Conservation (phyloP, 306 rosid genomes). For the Lithocarpus polystachyus region DNA sequence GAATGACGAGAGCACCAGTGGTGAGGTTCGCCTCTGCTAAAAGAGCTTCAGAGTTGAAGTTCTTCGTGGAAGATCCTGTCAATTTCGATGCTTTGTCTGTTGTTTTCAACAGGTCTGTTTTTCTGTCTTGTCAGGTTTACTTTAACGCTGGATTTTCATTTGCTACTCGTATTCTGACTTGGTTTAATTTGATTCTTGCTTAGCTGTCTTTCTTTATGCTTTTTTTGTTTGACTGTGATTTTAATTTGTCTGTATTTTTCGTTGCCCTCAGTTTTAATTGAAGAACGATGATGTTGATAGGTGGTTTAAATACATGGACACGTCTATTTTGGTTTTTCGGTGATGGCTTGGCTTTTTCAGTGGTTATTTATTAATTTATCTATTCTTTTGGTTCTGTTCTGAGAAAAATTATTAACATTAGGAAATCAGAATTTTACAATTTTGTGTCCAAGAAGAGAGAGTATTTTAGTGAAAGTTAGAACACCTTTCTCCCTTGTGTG, state of each 20-base stretch:
- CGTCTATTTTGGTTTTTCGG: background rate
- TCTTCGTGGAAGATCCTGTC: slow-evolving; percentile 64
- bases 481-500: background rate
- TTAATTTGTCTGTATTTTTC: background rate
- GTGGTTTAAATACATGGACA: background rate
- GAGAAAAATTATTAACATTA: background rate
- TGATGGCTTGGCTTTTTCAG: background rate
- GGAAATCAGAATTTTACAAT: no score
- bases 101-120: slow-evolving; percentile 58
- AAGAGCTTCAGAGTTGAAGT: slow-evolving; percentile 77
- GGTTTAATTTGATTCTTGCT: background rate
- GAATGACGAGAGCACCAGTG: slow-evolving; percentile 88
- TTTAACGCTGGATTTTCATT: background rate
- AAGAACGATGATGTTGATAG: background rate
- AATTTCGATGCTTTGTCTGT: slow-evolving; percentile 55
- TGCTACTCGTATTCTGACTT: background rate
- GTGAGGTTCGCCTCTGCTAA: slow-evolving; percentile 64
- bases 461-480: no score
- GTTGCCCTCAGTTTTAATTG: background rate
- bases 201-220: background rate
- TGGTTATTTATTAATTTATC: background rate
- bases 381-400: background rate
- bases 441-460: no score
- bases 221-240: background rate
- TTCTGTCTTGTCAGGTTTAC: no score